Conservation (phyloP, 1,284 basidiomycete genomes). For the Ustilago hordei region DNA sequence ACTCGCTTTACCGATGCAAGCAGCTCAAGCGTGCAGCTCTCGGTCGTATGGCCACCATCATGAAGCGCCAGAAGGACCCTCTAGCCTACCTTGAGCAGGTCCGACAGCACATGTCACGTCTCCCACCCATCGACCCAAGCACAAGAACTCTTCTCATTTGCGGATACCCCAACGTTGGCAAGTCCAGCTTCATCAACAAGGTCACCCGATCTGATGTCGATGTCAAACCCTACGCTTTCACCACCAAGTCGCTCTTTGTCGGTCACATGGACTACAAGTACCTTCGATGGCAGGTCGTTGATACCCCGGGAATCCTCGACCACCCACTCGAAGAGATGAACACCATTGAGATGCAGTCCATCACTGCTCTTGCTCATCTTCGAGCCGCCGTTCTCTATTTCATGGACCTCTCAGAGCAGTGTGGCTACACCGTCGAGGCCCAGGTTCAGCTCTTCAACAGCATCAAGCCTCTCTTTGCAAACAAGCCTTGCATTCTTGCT, state of each 20-base stretch:
- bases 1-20: slow-evolving; percentile 69
- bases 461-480: slow-evolving; percentile 69
- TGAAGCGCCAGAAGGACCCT: slow-evolving; percentile 69
- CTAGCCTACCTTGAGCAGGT: slow-evolving; percentile 69
- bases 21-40: slow-evolving; percentile 69
- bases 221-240: slow-evolving; percentile 69
- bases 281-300: slow-evolving; percentile 69
- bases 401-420: slow-evolving; percentile 69
- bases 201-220: slow-evolving; percentile 69
- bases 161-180: slow-evolving; percentile 69
- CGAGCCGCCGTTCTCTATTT: slow-evolving; percentile 69
- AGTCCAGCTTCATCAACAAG: slow-evolving; percentile 70
- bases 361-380: slow-evolving; percentile 68
- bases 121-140: slow-evolving; percentile 67
- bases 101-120: slow-evolving; percentile 69
- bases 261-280: slow-evolving; percentile 70
- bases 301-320: slow-evolving; percentile 69
- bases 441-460: slow-evolving; percentile 69
- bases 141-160: slow-evolving; percentile 67
- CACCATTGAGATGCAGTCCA: slow-evolving; percentile 70
- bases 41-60: slow-evolving; percentile 69
- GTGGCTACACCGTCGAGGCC: slow-evolving; percentile 68
- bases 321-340: slow-evolving; percentile 70
- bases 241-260: slow-evolving; percentile 69
- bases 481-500: slow-evolving; percentile 68